Percentiles rank a stretch among this genome's conserved stretches.
phyloP scores from a whole-genome alignment of 1,139 yeast species.

The Suhomyces kunorum region DNA sequence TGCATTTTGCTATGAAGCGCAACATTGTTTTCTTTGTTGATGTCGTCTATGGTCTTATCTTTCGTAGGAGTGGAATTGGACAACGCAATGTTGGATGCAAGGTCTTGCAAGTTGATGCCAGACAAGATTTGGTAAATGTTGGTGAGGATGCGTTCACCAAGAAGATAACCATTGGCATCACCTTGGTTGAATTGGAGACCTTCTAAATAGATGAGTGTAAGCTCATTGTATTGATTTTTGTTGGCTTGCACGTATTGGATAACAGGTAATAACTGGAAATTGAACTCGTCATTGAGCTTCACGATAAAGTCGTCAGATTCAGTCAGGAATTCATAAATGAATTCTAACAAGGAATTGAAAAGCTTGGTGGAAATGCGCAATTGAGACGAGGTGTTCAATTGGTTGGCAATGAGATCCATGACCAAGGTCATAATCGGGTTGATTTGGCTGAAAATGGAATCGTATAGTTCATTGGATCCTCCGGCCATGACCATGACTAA shows the following conservation, averaged over 20 bases:
- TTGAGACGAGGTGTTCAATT: constrained; percentile 23
- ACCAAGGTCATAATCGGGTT: constrained; percentile 48
- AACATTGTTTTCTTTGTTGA: constrained; percentile 16
- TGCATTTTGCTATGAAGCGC: constrained; percentile 51
- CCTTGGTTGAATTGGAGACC: constrained; percentile 63
- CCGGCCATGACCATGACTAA: constrained; percentile 67
- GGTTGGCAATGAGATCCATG: constrained; percentile 38
- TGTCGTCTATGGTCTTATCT: constrained; percentile 14
- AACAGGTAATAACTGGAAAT: constrained; percentile 27
- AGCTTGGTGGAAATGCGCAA: constrained; percentile 45
- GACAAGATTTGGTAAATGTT: constrained; percentile 32
- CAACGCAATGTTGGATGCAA: constrained; percentile 34
- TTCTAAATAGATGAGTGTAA: constrained; percentile 54
- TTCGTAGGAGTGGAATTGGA: constrained; percentile 8
- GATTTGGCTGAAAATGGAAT: constrained; percentile 47
- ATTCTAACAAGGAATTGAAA: constrained; percentile 56
- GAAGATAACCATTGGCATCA: constrained; percentile 40
- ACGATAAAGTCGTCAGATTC: constrained; percentile 62
- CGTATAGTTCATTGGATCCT: constrained; percentile 62
- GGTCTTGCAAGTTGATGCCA: constrained; percentile 43
- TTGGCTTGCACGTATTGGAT: constrained; percentile 19
- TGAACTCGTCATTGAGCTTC: constrained; percentile 22
- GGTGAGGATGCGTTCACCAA: constrained; percentile 25
- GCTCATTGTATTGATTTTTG: constrained; percentile 28
- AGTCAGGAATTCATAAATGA: constrained; percentile 65